Base-by-base conservation (phyloP, 768 basidiomycete species). In the Peribolospora baueri region DNA sequence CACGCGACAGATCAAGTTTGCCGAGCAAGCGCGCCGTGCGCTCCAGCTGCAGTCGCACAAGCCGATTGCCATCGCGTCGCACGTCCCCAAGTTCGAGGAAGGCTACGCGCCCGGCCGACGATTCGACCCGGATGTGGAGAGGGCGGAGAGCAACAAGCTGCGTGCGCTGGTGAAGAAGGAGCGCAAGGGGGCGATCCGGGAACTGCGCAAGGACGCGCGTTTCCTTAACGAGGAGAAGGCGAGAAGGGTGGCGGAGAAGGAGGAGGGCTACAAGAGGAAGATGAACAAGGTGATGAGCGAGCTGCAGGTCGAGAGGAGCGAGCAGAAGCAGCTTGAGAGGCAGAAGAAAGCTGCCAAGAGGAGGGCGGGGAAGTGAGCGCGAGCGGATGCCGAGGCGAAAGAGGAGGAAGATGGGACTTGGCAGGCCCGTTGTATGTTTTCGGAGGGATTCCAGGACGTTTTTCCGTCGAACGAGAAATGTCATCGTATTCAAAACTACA, bases 141-240 rank as follows among this genome's bases (percentile, higher is more conserved):
- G 84, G 46, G 87, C 85, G 65, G 84, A 83, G 60, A 77, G 79
- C 0, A 69, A 80, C 56, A 97, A 95, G 67, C 69, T 98, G 63
- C 80, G 82, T 54, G 75, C 76, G 46, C 78, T 88, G 65, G 81
- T 87, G 72, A 90, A 90, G 70, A 81, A 97, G 70, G 93, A 97
- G 72, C 73, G 76, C 64, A 97, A 95, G 73, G 90, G 93, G 48
- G 93, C 93, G 4, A 87, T 98, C 58, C 74, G 91, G 49, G 93
- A 98, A 65, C 72, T 98, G 53, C 78, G 93, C 58, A 95, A 95
- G 72, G 93, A 98, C 65, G 80, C 86, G 58, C 75, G 76, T 60
- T 98, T 95, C 76, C 72, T 98, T 68, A 86, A 91, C 7, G 73
- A 73, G 39, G 87, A 90, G 65, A 79, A 86, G 62, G 80, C 84